Base-by-base conservation (phyloP, 345 rosid genomes). In the Rhizophora apiculata region DNA sequence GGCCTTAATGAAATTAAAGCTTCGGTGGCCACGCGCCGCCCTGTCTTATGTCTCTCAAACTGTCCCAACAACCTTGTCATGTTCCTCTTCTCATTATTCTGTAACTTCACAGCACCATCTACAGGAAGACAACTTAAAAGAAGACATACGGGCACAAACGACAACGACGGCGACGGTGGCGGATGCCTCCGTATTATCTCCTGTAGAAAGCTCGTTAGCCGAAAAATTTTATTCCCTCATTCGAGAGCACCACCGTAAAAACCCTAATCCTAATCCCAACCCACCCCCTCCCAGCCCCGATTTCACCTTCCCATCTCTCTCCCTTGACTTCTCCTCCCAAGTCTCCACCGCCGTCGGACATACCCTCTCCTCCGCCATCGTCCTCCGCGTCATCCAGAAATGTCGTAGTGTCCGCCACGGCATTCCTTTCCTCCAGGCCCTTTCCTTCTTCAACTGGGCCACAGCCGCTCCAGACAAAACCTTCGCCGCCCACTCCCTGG, bases 371-470 rank as follows among this genome's bases (percentile, higher is more conserved):
- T 76, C 92, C 21, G 62, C 80, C 74, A 51, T 83, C 67, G 79
- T 81, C 22, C 84, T 79, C 71, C 78, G 51, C 65, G 96, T 92
- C 26, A 78, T 95, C 65, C 85, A 86, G 75, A 84, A 77, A 72
- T 92, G 90, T 74, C 83, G 85, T 56, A 65, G 74, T 29, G 86
- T 80, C 63, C 96, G 98, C 73, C 93, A 86, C 58, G 96, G 99
- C 27, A 81, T 95, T 74, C 96, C 97, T 11, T 76, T 92, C 72
- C 80, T 58, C 76, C 96, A 87, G 51, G 67, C 88, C 24, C 79
- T 92, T 16, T 78, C 94, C 0, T 95, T 95, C 82, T 95, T 95
- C 92, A 88, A 90, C 67, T 95, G 96, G 96, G 89, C 86, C 32
- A 76, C 86, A 4, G 5, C 19, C 4, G 53, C 84, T 46, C 84